Evolutionary conservation across 441 rosid genomes (phyloP).

Genomic region (Raphanus hybrid): DNA sequence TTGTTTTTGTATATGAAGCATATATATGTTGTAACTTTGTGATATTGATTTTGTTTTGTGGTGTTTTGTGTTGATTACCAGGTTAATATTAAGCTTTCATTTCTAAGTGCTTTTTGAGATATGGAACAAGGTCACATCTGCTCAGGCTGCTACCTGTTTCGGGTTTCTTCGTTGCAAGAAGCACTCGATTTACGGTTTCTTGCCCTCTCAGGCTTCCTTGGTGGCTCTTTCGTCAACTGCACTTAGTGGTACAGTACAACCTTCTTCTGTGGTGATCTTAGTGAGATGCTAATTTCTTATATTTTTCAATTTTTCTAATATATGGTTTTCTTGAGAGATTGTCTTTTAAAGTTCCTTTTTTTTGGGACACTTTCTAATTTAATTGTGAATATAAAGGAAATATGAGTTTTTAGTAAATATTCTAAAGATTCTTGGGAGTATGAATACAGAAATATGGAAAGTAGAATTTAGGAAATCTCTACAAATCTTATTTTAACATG

Average conservation of each 20-base stretch:
- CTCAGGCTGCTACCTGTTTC: constrained; percentile 6
- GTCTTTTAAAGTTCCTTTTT: neutral
- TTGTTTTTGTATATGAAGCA: too few relatives aligned
- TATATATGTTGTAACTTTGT: neutral
- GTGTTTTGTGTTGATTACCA: neutral
- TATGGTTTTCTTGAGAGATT: neutral
- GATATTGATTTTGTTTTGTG: neutral
- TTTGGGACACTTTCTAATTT: neutral
- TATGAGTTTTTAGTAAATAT: neutral
- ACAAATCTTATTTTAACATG: neutral
- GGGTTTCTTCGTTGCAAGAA: constrained; percentile 10
- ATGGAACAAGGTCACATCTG: constrained; percentile 7
- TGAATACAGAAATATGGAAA: neutral
- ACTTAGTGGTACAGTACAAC: neutral
- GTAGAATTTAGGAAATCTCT: neutral
- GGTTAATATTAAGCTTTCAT: neutral
- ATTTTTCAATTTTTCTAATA: neutral
- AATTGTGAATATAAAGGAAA: neutral
- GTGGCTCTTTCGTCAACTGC: constrained; percentile 8
- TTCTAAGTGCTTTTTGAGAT: neutral
- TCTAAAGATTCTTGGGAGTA: neutral
- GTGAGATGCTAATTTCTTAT: too few relatives aligned
- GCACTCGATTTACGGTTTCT: constrained; percentile 4
- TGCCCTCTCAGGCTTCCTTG: neutral
- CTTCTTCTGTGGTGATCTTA: neutral